Evolutionary conservation across 106 monocot genomes (phyloP).

Genomic region (Phalaenopsis equestris): DNA sequence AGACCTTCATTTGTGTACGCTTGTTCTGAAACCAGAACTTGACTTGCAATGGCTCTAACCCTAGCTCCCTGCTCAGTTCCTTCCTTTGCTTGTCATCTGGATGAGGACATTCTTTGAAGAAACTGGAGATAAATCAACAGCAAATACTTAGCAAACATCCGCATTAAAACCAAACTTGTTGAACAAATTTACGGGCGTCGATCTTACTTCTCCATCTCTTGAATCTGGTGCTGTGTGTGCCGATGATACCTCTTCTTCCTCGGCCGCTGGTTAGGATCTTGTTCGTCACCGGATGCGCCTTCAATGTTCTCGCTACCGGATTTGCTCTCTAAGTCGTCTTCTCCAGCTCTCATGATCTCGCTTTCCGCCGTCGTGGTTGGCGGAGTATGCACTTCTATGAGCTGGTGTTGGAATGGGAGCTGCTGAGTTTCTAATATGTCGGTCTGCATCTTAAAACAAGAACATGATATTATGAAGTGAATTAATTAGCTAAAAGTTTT

Average conservation of each 20-base stretch:
- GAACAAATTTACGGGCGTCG: neutral
- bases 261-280: constrained; percentile 53
- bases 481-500: no score
- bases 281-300: constrained; percentile 71
- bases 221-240: constrained; percentile 95
- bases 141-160: neutral
- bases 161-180: neutral
- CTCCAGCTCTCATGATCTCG: constrained; percentile 23
- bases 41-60: constrained; percentile 77
- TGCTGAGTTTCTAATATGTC: constrained; percentile 24
- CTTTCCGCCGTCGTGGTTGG: constrained; percentile 12
- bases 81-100: constrained; percentile 99
- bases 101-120: constrained; percentile 97
- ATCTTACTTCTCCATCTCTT: constrained; percentile 90
- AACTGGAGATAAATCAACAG: constrained; percentile 27
- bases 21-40: constrained; percentile 99
- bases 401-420: constrained; percentile 27
- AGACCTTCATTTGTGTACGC: constrained; percentile 98
- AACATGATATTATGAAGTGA: no score
- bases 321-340: constrained; percentile 72
- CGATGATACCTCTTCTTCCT: constrained; percentile 91
- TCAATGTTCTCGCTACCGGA: constrained; percentile 87
- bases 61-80: constrained; percentile 82
- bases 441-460: constrained; percentile 7
- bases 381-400: constrained; percentile 20